Evolutionary conservation across 352 stramenopile genomes (phyloP), one percentile per base, ranked within the genome.

Genomic region (Globisporangium alternatum): DNA sequence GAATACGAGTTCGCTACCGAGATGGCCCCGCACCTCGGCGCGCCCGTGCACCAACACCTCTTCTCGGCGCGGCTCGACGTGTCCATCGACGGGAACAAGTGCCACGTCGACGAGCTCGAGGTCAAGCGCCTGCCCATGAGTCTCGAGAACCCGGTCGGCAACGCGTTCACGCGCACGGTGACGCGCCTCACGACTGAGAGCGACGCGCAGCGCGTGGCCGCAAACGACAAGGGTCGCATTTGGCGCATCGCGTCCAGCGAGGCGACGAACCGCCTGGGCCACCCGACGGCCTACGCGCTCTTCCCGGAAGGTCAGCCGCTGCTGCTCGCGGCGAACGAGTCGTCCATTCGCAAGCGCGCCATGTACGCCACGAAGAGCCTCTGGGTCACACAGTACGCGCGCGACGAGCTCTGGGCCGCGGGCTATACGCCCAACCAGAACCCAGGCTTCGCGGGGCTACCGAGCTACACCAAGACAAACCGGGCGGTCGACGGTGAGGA

Each of bases 21-120:
- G 67, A 80, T 91, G 56, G 77, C 75, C 0, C 82, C 80, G 2
- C 75, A 76, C 12, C 80, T 94, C 1, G 83, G 85, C 6, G 70
- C 83, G 0, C 80, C 86, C 30, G 76, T 82, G 39, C 83, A 91
- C 60, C 83, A 95, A 60, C 84, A 95, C 66, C 72, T 93, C 62
- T 93, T 93, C 69, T 90, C 80, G 12, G 84, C 73, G 15, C 77
- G 80, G 2, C 66, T 95, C 0, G 87, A 95, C 53, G 86, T 95
- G 60, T 78, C 80, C 2, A 78, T 94, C 13, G 85, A 92, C 61
- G 81, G 79, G 17, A 58, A 70, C 51, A 82, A 78, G 56, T 78
- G 74, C 37, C 64, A 71, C 30, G 72, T 87, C 3, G 70, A 81
- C 47, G 76, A 87, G 52, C 72, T 81, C 8, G 80, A 94, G 31